Conservation (phyloP, 331 rosid species). For the Erythrophleum ivorense region DNA sequence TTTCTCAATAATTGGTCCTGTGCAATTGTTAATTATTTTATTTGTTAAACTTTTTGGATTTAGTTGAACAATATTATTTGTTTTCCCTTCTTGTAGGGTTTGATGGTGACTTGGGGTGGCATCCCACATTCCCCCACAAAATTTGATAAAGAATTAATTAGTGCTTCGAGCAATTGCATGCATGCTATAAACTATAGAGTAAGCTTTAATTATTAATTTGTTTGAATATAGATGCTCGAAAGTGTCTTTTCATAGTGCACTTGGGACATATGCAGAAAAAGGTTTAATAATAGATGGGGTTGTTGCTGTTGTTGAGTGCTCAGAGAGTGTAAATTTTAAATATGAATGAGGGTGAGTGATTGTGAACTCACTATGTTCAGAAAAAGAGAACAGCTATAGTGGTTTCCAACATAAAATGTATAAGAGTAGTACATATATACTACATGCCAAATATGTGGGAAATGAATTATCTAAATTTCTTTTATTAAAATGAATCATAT, state of each 20-base stretch:
- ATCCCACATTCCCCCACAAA: not conserved
- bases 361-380: not conserved
- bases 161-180: slow-evolving; percentile 24
- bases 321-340: not conserved
- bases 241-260: not conserved
- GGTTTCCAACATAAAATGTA: not conserved
- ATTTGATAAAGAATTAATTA: not conserved
- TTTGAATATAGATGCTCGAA: not conserved
- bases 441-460: no score
- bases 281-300: not conserved
- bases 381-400: not conserved
- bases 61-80: not conserved
- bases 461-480: no score
- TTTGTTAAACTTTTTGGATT: not conserved
- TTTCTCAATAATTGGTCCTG: slow-evolving; percentile 15
- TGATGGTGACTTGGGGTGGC: not conserved
- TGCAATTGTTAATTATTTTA: not conserved
- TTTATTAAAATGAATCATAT: no score
- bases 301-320: slow-evolving; percentile 1
- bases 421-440: no score
- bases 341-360: not conserved
- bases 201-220: not conserved
- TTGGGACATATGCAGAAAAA: not conserved
- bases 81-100: not conserved
- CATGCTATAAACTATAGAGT: not conserved